phyloP scores from a whole-genome alignment of 495 filamentous ascomycete genomes.

The Penicillium fimorum region DNA sequence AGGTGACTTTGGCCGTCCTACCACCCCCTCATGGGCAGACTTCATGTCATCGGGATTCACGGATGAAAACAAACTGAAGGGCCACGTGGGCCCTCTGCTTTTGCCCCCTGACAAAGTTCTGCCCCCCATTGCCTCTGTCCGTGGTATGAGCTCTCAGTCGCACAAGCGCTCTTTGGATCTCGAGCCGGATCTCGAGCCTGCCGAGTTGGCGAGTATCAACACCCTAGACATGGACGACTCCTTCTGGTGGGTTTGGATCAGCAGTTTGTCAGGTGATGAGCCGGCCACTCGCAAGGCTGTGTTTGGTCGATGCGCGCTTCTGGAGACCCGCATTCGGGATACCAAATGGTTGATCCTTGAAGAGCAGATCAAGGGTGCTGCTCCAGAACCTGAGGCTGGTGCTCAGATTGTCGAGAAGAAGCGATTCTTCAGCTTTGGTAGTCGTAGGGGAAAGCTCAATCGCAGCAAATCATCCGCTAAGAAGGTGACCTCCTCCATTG shows the following conservation, averaged over 20 bases:
- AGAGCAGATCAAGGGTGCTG: slow-evolving; percentile 93
- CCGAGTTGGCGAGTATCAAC: slow-evolving; percentile 89
- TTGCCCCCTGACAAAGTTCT: slow-evolving; percentile 88
- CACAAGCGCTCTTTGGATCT: slow-evolving; percentile 65
- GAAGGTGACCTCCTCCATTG: slow-evolving; percentile 44
- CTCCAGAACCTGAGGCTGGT: slow-evolving; percentile 76
- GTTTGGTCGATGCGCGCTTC: slow-evolving; percentile 88
- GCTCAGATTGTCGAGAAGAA: slow-evolving; percentile 95
- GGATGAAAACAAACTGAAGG: slow-evolving; percentile 59
- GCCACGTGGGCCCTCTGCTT: slow-evolving; percentile 58
- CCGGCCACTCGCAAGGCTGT: slow-evolving; percentile 79
- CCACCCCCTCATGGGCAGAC: slow-evolving; percentile 96
- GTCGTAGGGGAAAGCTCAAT: slow-evolving; percentile 60
- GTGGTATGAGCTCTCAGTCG: slow-evolving; percentile 86
- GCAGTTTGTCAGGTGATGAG: slow-evolving; percentile 89
- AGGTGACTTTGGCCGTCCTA: slow-evolving; percentile 73
- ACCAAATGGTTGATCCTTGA: slow-evolving; percentile 92
- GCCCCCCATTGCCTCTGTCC: slow-evolving; percentile 69
- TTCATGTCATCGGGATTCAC: slow-evolving; percentile 92
- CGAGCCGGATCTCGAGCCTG: slow-evolving; percentile 73
- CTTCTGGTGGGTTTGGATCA: slow-evolving; percentile 99
- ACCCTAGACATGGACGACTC: slow-evolving; percentile 87
- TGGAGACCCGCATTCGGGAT: slow-evolving; percentile 80
- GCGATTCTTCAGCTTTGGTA: slow-evolving; percentile 80
- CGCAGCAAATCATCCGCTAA: slow-evolving; percentile 67